A percentile compares a stretch with the other conserved stretches of the same genome.
These are phyloP conservation scores for Suhomyces faveliae DNA, from an alignment of 805 yeast genomes.

Conservation along the genomic window DNA sequence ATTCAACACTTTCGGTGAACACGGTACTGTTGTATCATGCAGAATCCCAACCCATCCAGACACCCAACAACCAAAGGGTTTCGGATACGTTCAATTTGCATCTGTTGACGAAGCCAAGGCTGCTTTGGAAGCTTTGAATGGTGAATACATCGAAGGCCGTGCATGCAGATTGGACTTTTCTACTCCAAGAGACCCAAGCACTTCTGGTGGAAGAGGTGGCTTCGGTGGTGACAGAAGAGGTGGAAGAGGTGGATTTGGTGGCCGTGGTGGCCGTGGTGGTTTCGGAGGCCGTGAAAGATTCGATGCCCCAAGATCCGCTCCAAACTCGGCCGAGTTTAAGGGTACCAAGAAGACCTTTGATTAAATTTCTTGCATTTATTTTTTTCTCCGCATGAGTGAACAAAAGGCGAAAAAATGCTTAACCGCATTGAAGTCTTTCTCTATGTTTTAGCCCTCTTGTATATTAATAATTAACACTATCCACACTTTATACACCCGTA, in stretches of 20 bases:
- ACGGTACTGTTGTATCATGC: conserved; percentile 82
- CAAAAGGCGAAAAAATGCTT: too few species aligned
- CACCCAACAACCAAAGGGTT: conserved; percentile 98
- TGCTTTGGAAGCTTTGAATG: conserved; percentile 84
- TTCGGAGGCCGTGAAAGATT: conserved; percentile 25
- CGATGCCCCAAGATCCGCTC: conserved; percentile 30
- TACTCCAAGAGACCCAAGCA: conserved; percentile 70
- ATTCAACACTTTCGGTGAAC: conserved; percentile 67
- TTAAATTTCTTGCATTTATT: conserved; percentile 30
- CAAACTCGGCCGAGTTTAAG: conserved; percentile 59
- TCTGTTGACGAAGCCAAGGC: conserved; percentile 85
- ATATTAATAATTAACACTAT: too few species aligned
- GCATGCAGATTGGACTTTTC: conserved; percentile 94
- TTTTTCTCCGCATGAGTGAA: not conserved
- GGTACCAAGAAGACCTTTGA: conserved; percentile 85
- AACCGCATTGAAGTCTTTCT: too few species aligned
- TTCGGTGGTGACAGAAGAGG: conserved; percentile 31
- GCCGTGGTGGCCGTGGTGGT: conserved; percentile 21
- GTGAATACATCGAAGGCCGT: conserved; percentile 87
- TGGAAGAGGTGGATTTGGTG: conserved; percentile 32
- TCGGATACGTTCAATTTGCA: conserved; percentile 93
- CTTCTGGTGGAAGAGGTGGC: conserved; percentile 33
- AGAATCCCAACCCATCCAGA: conserved; percentile 98
- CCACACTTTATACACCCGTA: too few species aligned
- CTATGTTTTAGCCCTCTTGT: not conserved